Base-by-base conservation (phyloP, 2,329 filamentous ascomycete species). In the Hypoxylon sp. region DNA sequence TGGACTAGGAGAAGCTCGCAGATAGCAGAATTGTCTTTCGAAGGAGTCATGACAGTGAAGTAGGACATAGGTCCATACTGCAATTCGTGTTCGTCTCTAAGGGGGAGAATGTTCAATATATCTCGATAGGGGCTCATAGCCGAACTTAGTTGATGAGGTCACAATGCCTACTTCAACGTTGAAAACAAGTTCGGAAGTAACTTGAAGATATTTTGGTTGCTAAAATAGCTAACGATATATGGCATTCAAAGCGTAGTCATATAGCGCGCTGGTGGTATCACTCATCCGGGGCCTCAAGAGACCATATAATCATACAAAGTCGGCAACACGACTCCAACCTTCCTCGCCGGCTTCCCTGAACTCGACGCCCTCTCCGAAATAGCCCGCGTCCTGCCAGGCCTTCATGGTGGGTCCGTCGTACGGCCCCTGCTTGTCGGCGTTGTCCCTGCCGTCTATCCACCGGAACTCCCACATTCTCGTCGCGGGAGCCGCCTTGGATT, bases 301-400 rank as follows among this genome's bases (percentile, higher is more conserved):
- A 42, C 33, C 46, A 28, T 36, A 30, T 48, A 52, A 60, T 84
- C 77, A 87, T 70, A 81, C 78, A 78, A 89, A 90, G 52, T 76
- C 76, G 38, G 80, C 82, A 14, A 81, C 76, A 53, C 78, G 78
- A 61, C 74, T 83, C 89, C 89, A 91, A 9, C 78, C 36, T 77
- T 85, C 84, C 46, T 84, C 82, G 9, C 85, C 87, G 5, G 80
- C 85, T 64, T 79, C 82, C 68, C 89, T 85, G 72, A 95, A 94
- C 76, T 94, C 95, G 22, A 97, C 93, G 0, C 92, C 93, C 68
- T 96, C 91, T 11, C 89, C 91, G 79, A 99, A 99, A 77, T 98
- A 98, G 2, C 96, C 96, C 22, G 93, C 93, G 67, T 92, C 89
- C 71, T 91, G 89, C 96, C 96, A 99, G 2, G 92, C 91, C 72